Evolutionary conservation across 352 stramenopile species (phyloP).

Genomic region (Globisporangium cystogenes): DNA sequence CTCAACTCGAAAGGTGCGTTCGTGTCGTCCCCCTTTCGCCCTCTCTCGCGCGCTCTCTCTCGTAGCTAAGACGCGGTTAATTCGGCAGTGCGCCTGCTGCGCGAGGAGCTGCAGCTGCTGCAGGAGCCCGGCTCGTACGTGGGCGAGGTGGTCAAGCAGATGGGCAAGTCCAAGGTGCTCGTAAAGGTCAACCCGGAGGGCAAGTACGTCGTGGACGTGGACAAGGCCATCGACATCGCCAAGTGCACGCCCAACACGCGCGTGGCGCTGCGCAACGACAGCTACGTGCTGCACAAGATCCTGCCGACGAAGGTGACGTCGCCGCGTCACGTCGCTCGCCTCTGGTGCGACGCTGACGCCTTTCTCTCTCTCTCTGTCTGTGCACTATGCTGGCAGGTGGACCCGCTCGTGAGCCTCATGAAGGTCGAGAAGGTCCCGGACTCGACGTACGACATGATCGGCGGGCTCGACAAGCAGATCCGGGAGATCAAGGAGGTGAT

Average conservation of each 20-base stretch:
- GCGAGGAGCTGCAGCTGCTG: constrained; percentile 98
- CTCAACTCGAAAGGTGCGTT: constrained; percentile 96
- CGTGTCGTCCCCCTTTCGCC: neutral
- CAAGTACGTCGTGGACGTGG: constrained; percentile 99
- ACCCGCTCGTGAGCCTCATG: constrained; percentile 92
- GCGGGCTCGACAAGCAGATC: constrained; percentile 99
- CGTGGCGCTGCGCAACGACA: constrained; percentile 98
- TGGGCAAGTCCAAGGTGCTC: constrained; percentile 99
- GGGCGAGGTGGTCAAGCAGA: constrained; percentile 99
- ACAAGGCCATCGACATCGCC: constrained; percentile 95
- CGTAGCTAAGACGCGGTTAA: too few relatives aligned
- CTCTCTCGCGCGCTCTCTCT: too few relatives aligned
- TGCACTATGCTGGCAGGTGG: too few relatives aligned
- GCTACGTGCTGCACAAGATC: constrained; percentile 99
- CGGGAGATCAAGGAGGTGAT: constrained; percentile 99
- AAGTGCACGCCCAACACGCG: constrained; percentile 98
- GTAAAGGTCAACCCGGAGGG: constrained; percentile 99
- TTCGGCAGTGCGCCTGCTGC: constrained; percentile 91
- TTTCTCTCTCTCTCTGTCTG: too few relatives aligned
- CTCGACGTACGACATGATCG: constrained; percentile 99
- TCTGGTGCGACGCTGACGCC: too few relatives aligned
- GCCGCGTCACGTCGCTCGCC: too few relatives aligned
- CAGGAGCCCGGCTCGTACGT: constrained; percentile 98
- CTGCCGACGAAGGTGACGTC: constrained; percentile 93
- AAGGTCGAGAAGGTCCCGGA: constrained; percentile 99